Evolutionary conservation across 768 basidiomycete species (phyloP).

Genomic region (Hygrocybe punicea): DNA sequence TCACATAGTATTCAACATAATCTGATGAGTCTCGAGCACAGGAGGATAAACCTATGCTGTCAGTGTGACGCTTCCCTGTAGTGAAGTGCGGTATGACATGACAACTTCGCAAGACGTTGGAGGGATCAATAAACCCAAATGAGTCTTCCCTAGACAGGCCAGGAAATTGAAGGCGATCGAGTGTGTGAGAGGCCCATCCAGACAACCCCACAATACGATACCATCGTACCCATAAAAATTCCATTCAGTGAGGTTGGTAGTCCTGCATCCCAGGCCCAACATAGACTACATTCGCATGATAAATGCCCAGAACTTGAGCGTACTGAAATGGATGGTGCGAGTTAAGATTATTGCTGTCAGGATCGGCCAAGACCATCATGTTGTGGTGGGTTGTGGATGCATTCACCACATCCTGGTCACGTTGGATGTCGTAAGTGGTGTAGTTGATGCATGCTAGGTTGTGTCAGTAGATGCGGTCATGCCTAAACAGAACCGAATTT

Average conservation of each 20-base stretch:
- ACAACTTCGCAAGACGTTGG: conserved; percentile 27
- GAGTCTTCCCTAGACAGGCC: conserved; percentile 17
- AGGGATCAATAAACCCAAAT: conserved; percentile 38
- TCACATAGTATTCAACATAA: conserved; percentile 35
- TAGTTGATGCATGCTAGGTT: conserved; percentile 32
- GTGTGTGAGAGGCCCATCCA: conserved; percentile 12
- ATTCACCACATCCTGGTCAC: conserved; percentile 39
- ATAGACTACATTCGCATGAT: conserved; percentile 27
- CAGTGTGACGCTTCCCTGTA: conserved; percentile 20
- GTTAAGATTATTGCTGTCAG: conserved; percentile 10
- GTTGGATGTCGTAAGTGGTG: conserved; percentile 40
- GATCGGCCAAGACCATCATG: conserved; percentile 29
- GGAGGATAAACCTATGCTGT: conserved; percentile 12
- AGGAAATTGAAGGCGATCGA: conserved; percentile 26
- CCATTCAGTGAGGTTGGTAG: conserved; percentile 10
- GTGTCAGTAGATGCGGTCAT: conserved; percentile 20
- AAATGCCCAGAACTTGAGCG: conserved; percentile 28
- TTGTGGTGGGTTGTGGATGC: conserved; percentile 27
- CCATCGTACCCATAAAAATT: conserved; percentile 30
- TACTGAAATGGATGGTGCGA: conserved; percentile 32
- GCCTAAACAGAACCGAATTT: conserved; percentile 15
- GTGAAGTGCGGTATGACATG: conserved; percentile 36
- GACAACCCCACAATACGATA: conserved; percentile 11
- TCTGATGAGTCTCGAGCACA: conserved; percentile 11
- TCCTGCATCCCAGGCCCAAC: neutral